These are phyloP conservation scores for Tuctoria greenei DNA, from an alignment of 176 grass and related monocot genomes.

Conservation along the genomic window DNA sequence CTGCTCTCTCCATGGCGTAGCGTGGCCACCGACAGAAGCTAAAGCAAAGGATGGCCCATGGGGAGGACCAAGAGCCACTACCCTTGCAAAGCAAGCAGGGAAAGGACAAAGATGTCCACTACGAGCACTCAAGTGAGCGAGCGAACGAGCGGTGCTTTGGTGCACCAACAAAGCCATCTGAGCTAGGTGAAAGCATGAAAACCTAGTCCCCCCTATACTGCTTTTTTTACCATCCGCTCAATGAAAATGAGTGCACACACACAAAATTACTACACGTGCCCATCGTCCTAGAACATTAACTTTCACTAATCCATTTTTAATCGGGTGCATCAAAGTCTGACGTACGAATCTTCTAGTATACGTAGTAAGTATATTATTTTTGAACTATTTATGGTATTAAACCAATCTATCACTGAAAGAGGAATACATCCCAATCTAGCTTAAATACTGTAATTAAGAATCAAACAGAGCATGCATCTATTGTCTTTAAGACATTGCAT, in stretches of 20 bases:
- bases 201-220: constrained; percentile 15
- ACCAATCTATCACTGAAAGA: neutral
- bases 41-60: neutral
- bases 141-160: constrained; percentile 5
- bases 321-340: neutral
- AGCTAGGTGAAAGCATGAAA: constrained; percentile 36
- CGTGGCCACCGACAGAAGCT: constrained; percentile 19
- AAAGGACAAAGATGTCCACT: constrained; percentile 19
- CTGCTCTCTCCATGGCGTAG: neutral
- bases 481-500: neutral
- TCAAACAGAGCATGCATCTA: neutral
- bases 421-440: neutral
- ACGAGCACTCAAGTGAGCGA: neutral
- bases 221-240: neutral
- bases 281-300: constrained; percentile 4
- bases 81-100: constrained; percentile 40
- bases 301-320: constrained; percentile 6
- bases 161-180: constrained; percentile 28
- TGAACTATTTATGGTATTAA: neutral
- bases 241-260: neutral
- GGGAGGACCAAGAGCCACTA: neutral
- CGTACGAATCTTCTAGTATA: neutral
- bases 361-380: neutral
- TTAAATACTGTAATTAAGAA: neutral
- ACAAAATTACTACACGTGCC: neutral